phyloP scores from a whole-genome alignment of 768 basidiomycete genomes.

The Strobilomyces echinocephalus region DNA sequence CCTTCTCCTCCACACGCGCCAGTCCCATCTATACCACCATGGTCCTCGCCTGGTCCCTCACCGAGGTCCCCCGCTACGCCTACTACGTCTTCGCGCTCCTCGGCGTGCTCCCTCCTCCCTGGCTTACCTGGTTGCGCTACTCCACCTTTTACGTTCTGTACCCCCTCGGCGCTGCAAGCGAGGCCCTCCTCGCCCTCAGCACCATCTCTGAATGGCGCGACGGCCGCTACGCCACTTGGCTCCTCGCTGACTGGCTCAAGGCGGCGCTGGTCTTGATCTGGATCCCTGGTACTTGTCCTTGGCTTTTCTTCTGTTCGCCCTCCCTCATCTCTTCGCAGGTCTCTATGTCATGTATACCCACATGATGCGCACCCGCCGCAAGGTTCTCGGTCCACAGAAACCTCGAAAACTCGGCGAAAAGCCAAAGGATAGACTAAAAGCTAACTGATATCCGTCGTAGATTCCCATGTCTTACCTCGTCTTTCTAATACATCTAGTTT shows the following conservation, averaged over 20 bases:
- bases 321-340: conserved; percentile 24
- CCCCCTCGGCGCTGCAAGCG: conserved; percentile 85
- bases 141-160: conserved; percentile 93
- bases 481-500: conserved; percentile 22
- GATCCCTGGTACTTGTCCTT: conserved; percentile 71
- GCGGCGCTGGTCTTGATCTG: conserved; percentile 67
- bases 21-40: conserved; percentile 85
- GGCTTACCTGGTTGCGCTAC: conserved; percentile 77
- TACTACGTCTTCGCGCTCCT: conserved; percentile 76
- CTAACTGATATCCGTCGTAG: conserved; percentile 5
- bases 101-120: conserved; percentile 45
- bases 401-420: conserved; percentile 31
- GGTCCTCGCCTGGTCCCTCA: conserved; percentile 88
- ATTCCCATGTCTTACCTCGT: not conserved
- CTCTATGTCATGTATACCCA: conserved; percentile 54
- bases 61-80: conserved; percentile 87
- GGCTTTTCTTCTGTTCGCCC: not conserved
- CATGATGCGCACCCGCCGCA: conserved; percentile 55
- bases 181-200: conserved; percentile 77
- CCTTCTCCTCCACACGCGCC: conserved; percentile 44
- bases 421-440: conserved; percentile 23
- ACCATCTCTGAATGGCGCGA: conserved; percentile 57
- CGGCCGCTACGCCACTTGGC: conserved; percentile 45
- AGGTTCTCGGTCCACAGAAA: conserved; percentile 41
- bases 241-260: conserved; percentile 51